Conservation (phyloP, 2,329 filamentous ascomycete species). For the Nemania serpens region DNA sequence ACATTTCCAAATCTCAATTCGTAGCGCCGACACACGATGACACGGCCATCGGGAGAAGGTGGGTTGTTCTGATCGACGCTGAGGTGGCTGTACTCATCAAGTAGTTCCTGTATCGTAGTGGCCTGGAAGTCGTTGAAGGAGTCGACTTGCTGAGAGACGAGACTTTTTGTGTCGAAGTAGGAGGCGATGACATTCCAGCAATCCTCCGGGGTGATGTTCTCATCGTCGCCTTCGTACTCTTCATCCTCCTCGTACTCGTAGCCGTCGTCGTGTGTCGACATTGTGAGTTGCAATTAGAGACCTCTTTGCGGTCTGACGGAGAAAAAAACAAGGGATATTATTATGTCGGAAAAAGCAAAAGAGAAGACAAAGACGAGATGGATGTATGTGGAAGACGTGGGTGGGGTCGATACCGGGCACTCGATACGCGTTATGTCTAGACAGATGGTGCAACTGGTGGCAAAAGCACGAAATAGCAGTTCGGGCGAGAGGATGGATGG, state of each 20-base stretch:
- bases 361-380: not conserved
- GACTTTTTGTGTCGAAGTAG: conserved; percentile 94
- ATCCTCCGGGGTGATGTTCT: conserved; percentile 90
- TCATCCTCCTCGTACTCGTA: conserved; percentile 73
- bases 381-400: not conserved
- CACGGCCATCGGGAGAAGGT: conserved; percentile 70
- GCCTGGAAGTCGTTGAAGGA: conserved; percentile 98
- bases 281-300: conserved; percentile 33
- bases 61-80: conserved; percentile 93
- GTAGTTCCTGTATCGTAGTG: conserved; percentile 91
- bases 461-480: not conserved
- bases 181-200: conserved; percentile 98
- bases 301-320: not conserved
- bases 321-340: not conserved
- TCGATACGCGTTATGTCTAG: not conserved
- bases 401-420: not conserved
- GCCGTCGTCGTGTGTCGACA: conserved; percentile 64
- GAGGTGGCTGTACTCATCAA: conserved; percentile 88
- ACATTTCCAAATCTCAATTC: conserved; percentile 94
- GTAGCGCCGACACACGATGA: conserved; percentile 86
- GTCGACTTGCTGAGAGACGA: conserved; percentile 96
- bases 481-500: not conserved
- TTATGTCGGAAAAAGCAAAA: not conserved
- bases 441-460: not conserved
- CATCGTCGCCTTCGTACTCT: conserved; percentile 68